Evolutionary conservation across 352 stramenopile species (phyloP).

Genomic region (Phytophthora palmivora): DNA sequence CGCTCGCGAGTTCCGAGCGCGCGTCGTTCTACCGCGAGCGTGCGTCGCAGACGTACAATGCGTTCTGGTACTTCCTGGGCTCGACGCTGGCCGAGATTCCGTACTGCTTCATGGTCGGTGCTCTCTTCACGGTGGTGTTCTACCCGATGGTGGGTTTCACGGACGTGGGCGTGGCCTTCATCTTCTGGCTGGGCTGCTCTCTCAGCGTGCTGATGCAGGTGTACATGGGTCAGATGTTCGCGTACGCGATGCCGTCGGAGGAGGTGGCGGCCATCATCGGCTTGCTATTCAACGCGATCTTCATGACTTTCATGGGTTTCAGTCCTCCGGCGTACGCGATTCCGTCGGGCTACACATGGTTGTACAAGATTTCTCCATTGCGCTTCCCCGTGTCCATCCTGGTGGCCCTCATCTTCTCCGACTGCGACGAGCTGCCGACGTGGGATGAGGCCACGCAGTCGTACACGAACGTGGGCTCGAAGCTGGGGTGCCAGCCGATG

Average conservation of each 20-base stretch:
- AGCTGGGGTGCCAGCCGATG: constrained; percentile 36
- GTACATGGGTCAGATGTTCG: too few species aligned
- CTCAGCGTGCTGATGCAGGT: constrained; percentile 43
- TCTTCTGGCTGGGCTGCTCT: constrained; percentile 35
- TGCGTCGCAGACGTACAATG: constrained; percentile 80
- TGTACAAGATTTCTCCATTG: constrained; percentile 45
- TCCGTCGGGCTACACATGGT: too few species aligned
- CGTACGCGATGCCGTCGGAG: too few species aligned
- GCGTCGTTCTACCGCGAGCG: constrained; percentile 80
- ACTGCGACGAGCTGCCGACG: too few species aligned
- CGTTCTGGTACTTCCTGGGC: constrained; percentile 68
- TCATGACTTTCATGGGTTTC: too few species aligned
- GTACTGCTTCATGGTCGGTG: too few species aligned
- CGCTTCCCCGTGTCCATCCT: constrained; percentile 43
- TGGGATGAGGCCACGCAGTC: constrained; percentile 19
- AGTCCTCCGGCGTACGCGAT: too few species aligned
- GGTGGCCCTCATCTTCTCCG: constrained; percentile 32
- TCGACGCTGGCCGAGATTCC: too few species aligned
- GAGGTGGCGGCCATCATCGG: too few species aligned
- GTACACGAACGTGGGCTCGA: constrained; percentile 30
- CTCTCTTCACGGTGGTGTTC: constrained; percentile 49
- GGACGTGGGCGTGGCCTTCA: constrained; percentile 19
- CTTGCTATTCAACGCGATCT: too few species aligned
- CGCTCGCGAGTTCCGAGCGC: constrained; percentile 69
- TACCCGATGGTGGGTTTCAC: too few species aligned